A percentile compares a stretch with the other conserved stretches of the same genome.
These are phyloP conservation scores for Floccularia luteovirens DNA, from an alignment of 768 basidiomycete species.

Conservation along the genomic window DNA sequence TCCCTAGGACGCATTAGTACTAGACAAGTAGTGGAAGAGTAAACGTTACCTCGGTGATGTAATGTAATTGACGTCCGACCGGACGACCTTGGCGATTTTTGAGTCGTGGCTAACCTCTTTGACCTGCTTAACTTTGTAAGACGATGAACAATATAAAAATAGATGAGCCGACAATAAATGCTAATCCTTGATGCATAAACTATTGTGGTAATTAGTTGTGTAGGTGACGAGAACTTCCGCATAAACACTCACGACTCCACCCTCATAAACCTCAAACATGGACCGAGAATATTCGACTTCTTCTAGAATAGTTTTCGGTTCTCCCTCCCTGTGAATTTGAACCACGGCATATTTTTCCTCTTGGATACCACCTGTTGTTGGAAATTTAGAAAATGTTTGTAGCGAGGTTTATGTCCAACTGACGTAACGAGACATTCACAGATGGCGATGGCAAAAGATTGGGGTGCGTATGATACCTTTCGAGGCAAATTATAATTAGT, in stretches of 20 bases:
- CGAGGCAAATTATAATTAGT: neutral
- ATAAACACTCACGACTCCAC: slow-evolving; percentile 63
- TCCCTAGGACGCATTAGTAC: no score
- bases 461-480: slow-evolving; percentile 77
- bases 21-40: neutral
- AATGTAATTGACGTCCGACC: slow-evolving; percentile 79
- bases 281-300: slow-evolving; percentile 81
- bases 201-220: slow-evolving; percentile 14
- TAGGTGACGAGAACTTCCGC: neutral
- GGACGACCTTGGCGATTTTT: slow-evolving; percentile 59
- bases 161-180: slow-evolving; percentile 54
- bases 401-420: slow-evolving; percentile 6
- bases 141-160: neutral
- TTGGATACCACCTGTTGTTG: slow-evolving; percentile 37
- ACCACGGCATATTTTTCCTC: slow-evolving; percentile 78
- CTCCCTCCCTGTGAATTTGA: slow-evolving; percentile 41
- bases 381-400: neutral
- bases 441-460: slow-evolving; percentile 76
- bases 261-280: slow-evolving; percentile 85
- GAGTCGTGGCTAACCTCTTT: slow-evolving; percentile 77
- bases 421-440: slow-evolving; percentile 62
- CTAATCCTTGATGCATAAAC: slow-evolving; percentile 86
- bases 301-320: slow-evolving; percentile 49
- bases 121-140: slow-evolving; percentile 32
- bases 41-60: slow-evolving; percentile 56